Evolutionary conservation across 208 protist genomes (phyloP).

Genomic region (Leptomonas pyrrhocoris): DNA sequence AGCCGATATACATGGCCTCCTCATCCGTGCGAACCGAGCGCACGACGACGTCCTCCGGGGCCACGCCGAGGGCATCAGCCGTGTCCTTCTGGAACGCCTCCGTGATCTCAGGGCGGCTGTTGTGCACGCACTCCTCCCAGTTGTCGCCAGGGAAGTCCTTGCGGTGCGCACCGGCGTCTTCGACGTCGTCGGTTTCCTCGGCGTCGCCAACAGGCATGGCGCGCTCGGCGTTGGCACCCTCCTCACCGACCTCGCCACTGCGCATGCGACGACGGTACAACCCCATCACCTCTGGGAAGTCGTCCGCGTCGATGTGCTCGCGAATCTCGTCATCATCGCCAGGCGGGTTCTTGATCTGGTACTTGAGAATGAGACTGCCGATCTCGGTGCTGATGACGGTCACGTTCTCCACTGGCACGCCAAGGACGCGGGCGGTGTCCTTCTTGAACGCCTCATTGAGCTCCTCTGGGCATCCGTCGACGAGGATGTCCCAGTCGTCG

Average conservation of each 20-base stretch:
- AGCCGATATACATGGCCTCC: constrained; percentile 36
- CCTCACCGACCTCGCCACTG: constrained; percentile 9
- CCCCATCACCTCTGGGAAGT: constrained; percentile 45
- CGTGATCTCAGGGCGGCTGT: constrained; percentile 35
- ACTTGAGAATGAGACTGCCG: constrained; percentile 51
- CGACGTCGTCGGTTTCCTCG: constrained; percentile 1
- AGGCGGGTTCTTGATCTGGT: constrained; percentile 43
- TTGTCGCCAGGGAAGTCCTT: constrained; percentile 44
- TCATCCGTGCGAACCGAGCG: constrained; percentile 27
- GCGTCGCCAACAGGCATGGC: no score
- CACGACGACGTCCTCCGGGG: constrained; percentile 11
- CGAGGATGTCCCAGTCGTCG: constrained; percentile 67
- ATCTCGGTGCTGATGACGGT: constrained; percentile 43
- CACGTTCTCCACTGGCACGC: constrained; percentile 39
- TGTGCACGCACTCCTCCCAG: constrained; percentile 41
- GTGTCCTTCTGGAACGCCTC: constrained; percentile 49
- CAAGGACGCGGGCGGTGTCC: constrained; percentile 43
- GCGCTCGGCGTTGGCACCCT: constrained; percentile 8
- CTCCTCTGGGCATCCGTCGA: constrained; percentile 42
- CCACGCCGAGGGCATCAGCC: constrained; percentile 35
- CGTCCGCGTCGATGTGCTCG: constrained; percentile 38
- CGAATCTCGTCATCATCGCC: constrained; percentile 46
- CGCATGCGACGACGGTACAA: constrained; percentile 44
- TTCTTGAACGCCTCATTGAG: constrained; percentile 51
- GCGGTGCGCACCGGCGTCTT: constrained; percentile 24